Evolutionary conservation across 2,329 filamentous ascomycete genomes (phyloP), one percentile per base, ranked within the genome.

Genomic region (Paecilomyces dactylethromorphus): DNA sequence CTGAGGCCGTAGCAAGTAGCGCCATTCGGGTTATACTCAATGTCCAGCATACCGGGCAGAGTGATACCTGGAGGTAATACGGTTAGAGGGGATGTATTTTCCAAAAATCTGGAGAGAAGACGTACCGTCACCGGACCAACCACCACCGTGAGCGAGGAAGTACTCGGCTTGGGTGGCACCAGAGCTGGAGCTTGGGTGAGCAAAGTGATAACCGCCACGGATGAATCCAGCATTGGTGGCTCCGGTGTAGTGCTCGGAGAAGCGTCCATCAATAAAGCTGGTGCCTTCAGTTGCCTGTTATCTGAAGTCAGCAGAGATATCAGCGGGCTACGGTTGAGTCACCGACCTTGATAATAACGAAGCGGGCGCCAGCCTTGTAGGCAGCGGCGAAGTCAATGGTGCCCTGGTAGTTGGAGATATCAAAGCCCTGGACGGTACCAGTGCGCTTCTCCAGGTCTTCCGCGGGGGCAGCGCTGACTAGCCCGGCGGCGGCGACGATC

Each of bases 141-240:
- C 81, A 29, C 82, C 82, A 51, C 82, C 82, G 63, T 84, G 72
- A 0, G 74, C 68, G 54, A 82, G 61, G 71, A 85, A 85, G 70
- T 73, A 84, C 11, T 75, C 70, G 7, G 82, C 82, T 65, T 85
- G 82, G 0, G 70, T 67, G 3, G 77, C 71, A 15, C 79, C 81
- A 3, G 76, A 73, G 62, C 75, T 76, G 15, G 67, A 65, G 54
- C 69, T 74, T 0, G 80, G 82, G 35, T 76, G 76, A 4, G 82
- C 82, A 62, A 83, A 84, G 74, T 85, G 82, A 65, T 84, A 84
- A 35, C 76, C 81, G 54, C 82, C 82, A 22, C 81, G 80, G 67
- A 84, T 80, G 59, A 85, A 71, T 24, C 78, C 78, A 2, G 81
- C 81, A 8, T 72, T 72, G 52, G 81, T 83, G 33, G 82, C 81